These are phyloP conservation scores for Monilinia aucupariae DNA, from an alignment of 2,329 filamentous ascomycete species.

Conservation along the genomic window DNA sequence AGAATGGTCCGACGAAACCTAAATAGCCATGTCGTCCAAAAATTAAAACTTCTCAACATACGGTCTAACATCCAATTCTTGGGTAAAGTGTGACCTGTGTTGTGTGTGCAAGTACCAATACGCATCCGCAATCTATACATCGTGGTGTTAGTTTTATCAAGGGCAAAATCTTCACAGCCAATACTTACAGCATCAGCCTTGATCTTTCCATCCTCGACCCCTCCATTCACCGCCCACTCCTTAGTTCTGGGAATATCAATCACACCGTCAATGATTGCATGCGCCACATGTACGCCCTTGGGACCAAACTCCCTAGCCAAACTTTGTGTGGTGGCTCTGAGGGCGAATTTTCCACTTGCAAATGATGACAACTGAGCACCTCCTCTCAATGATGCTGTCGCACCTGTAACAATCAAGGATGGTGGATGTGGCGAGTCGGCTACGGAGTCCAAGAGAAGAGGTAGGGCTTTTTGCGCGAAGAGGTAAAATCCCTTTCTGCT, in stretches of 20 bases:
- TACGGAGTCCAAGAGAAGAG: slow-evolving; percentile 61
- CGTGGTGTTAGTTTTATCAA: neutral
- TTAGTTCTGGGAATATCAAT: slow-evolving; percentile 75
- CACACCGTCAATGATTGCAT: slow-evolving; percentile 76
- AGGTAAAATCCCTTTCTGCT: slow-evolving; percentile 57
- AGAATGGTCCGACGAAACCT: neutral
- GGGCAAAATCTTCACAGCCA: neutral
- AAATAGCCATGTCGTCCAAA: neutral
- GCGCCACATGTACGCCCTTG: slow-evolving; percentile 75
- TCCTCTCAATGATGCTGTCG: slow-evolving; percentile 72
- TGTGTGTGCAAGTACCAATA: slow-evolving; percentile 78
- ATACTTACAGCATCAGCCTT: slow-evolving; percentile 64
- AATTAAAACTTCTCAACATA: slow-evolving; percentile 67
- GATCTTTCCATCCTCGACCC: slow-evolving; percentile 57
- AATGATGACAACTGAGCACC: slow-evolving; percentile 66
- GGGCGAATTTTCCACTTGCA: slow-evolving; percentile 73
- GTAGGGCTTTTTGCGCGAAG: slow-evolving; percentile 68
- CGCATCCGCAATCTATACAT: slow-evolving; percentile 71
- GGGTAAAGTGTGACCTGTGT: slow-evolving; percentile 71
- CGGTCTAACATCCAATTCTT: slow-evolving; percentile 74
- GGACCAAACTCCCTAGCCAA: slow-evolving; percentile 81
- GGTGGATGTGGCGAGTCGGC: slow-evolving; percentile 57
- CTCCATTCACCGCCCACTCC: slow-evolving; percentile 42
- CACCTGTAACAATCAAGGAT: slow-evolving; percentile 78
- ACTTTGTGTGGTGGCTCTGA: slow-evolving; percentile 67